Percentiles rank a stretch among this genome's conserved stretches.
phyloP scores from a whole-genome alignment of 2,329 filamentous ascomycete genomes.

The Fusarium veterinarium region DNA sequence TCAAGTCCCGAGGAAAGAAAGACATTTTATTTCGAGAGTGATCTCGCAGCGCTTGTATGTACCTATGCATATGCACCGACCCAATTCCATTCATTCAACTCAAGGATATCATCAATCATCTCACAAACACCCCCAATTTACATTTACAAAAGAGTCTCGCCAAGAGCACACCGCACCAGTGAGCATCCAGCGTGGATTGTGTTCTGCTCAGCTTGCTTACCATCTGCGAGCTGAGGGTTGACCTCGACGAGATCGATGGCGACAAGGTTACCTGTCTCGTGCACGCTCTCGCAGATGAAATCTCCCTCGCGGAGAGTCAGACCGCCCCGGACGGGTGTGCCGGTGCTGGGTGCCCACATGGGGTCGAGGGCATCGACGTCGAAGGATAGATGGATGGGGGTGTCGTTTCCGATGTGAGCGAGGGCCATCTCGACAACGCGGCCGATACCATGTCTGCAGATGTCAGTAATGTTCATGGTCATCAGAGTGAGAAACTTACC shows the following conservation, averaged over 20 bases:
- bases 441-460: constrained; percentile 84
- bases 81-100: constrained; percentile 44
- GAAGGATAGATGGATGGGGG: constrained; percentile 96
- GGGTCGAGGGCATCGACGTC: constrained; percentile 97
- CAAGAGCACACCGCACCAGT: constrained; percentile 89
- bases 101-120: constrained; percentile 41
- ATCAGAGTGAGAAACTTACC: constrained; percentile 59
- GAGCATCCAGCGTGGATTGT: constrained; percentile 93
- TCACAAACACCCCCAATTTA: constrained; percentile 13
- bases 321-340: constrained; percentile 92
- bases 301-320: constrained; percentile 95
- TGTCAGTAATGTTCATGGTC: constrained; percentile 2
- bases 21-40: constrained; percentile 46
- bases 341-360: constrained; percentile 95
- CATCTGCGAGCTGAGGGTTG: constrained; percentile 76
- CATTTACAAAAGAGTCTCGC: constrained; percentile 64
- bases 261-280: constrained; percentile 81
- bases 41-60: constrained; percentile 41
- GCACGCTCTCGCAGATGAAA: constrained; percentile 91
- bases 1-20: constrained; percentile 32
- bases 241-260: constrained; percentile 87
- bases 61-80: constrained; percentile 31
- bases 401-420: constrained; percentile 92
- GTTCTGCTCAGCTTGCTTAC: constrained; percentile 77
- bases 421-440: constrained; percentile 98